These are phyloP conservation scores for Phytophthora citricola DNA, from an alignment of 352 stramenopile species.

Conservation along the genomic window DNA sequence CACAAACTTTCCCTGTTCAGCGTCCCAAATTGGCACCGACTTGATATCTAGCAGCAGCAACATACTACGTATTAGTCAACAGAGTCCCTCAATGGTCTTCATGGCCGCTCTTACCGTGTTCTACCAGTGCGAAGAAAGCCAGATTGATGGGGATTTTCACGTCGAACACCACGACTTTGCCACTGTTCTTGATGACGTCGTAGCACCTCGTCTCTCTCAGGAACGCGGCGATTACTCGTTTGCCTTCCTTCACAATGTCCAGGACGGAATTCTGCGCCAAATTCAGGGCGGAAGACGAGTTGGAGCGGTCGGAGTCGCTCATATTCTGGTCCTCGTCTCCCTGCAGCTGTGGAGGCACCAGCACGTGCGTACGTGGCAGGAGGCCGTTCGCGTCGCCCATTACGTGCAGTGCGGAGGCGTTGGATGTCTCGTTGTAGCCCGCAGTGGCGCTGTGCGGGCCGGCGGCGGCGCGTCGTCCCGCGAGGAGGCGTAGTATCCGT, in stretches of 20 bases:
- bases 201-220: constrained; percentile 93
- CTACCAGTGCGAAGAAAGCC: constrained; percentile 98
- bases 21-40: constrained; percentile 97
- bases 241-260: constrained; percentile 82
- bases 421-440: constrained; percentile 30
- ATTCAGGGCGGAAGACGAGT: constrained; percentile 44
- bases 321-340: constrained; percentile 46
- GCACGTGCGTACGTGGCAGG: constrained; percentile 23
- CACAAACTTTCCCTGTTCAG: constrained; percentile 94
- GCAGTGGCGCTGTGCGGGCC: constrained; percentile 34
- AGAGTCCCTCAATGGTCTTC: background rate
- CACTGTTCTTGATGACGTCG: constrained; percentile 96
- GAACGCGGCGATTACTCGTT: constrained; percentile 88
- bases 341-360: constrained; percentile 25
- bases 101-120: constrained; percentile 89
- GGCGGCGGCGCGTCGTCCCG: constrained; percentile 40
- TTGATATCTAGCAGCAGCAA: constrained; percentile 92
- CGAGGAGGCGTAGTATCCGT: constrained; percentile 63
- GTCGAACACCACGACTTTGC: constrained; percentile 98
- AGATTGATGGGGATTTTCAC: constrained; percentile 99
- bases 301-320: constrained; percentile 28
- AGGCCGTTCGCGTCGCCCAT: constrained; percentile 31
- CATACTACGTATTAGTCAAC: background rate
- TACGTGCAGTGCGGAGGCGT: constrained; percentile 22
- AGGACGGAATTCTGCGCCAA: constrained; percentile 54